Evolutionary conservation across 805 yeast genomes (phyloP).

Genomic region (Brettanomyces sp.): DNA sequence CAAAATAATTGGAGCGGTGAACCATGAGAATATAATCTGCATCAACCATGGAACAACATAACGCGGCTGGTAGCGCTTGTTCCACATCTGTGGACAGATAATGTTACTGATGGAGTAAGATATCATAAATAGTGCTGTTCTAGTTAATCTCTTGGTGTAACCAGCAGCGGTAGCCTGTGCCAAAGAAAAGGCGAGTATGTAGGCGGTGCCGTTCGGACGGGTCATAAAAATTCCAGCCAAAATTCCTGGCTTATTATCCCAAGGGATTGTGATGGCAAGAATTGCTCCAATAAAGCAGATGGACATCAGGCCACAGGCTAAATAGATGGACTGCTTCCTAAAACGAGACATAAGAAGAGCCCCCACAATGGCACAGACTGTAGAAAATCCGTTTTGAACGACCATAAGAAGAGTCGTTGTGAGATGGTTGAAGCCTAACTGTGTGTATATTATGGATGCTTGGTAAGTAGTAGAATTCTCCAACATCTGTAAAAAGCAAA

Average conservation of each 20-base stretch:
- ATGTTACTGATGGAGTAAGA: conserved; percentile 39
- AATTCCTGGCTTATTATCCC: conserved; percentile 31
- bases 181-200: conserved; percentile 20
- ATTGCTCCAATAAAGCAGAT: conserved; percentile 37
- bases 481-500: conserved; percentile 14
- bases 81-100: conserved; percentile 47
- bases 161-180: conserved; percentile 33
- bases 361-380: conserved; percentile 13
- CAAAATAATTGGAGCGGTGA: conserved; percentile 32
- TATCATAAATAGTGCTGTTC: conserved; percentile 36
- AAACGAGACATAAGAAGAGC: conserved; percentile 8
- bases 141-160: conserved; percentile 38
- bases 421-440: conserved; percentile 10
- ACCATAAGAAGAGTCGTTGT: conserved; percentile 15
- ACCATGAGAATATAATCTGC: conserved; percentile 39
- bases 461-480: conserved; percentile 16
- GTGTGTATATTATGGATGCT: conserved; percentile 9
- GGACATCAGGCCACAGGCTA: conserved; percentile 28
- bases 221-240: conserved; percentile 24
- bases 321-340: conserved; percentile 19
- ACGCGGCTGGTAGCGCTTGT: conserved; percentile 35
- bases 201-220: conserved; percentile 8
- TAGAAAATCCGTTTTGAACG: conserved; percentile 15
- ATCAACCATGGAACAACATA: conserved; percentile 39
- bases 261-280: conserved; percentile 31